Percentiles rank a stretch among this genome's conserved stretches.
Evolutionary conservation across 805 yeast genomes (phyloP).

Genomic region (Yamadazyma akitaensis): DNA sequence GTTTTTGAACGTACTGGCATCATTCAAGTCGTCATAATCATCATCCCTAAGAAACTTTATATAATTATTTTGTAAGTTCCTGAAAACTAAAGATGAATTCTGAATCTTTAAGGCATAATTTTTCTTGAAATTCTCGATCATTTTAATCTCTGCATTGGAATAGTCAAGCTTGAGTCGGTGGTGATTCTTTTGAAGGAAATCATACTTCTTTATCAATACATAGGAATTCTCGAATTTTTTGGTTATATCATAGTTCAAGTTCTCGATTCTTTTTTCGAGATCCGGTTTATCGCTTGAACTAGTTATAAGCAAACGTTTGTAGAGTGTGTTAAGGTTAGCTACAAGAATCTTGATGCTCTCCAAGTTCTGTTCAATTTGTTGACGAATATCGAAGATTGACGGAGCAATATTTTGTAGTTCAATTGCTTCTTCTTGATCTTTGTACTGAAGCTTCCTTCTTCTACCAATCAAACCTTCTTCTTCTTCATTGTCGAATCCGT

Average conservation of each 20-base stretch:
- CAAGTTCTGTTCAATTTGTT: slow-evolving; percentile 65
- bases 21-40: slow-evolving; percentile 40
- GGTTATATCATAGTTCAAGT: slow-evolving; percentile 70
- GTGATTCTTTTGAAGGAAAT: slow-evolving; percentile 37
- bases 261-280: slow-evolving; percentile 78
- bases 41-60: slow-evolving; percentile 81
- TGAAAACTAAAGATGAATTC: slow-evolving; percentile 67
- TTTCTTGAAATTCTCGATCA: slow-evolving; percentile 78
- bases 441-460: slow-evolving; percentile 22
- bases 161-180: slow-evolving; percentile 40
- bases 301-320: slow-evolving; percentile 80
- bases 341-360: slow-evolving; percentile 50
- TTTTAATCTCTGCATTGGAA: slow-evolving; percentile 49
- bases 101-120: slow-evolving; percentile 85
- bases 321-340: slow-evolving; percentile 61
- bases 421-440: slow-evolving; percentile 12
- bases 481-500: slow-evolving; percentile 42
- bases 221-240: slow-evolving; percentile 77
- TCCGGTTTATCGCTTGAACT: slow-evolving; percentile 78
- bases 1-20: neutral
- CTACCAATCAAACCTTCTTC: slow-evolving; percentile 56
- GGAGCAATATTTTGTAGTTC: slow-evolving; percentile 75
- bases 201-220: slow-evolving; percentile 65
- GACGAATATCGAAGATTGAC: slow-evolving; percentile 67
- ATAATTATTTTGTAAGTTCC: slow-evolving; percentile 86